These are phyloP conservation scores for Verticillium albo-atrum DNA, from an alignment of 2,329 filamentous ascomycete genomes.

Conservation along the genomic window DNA sequence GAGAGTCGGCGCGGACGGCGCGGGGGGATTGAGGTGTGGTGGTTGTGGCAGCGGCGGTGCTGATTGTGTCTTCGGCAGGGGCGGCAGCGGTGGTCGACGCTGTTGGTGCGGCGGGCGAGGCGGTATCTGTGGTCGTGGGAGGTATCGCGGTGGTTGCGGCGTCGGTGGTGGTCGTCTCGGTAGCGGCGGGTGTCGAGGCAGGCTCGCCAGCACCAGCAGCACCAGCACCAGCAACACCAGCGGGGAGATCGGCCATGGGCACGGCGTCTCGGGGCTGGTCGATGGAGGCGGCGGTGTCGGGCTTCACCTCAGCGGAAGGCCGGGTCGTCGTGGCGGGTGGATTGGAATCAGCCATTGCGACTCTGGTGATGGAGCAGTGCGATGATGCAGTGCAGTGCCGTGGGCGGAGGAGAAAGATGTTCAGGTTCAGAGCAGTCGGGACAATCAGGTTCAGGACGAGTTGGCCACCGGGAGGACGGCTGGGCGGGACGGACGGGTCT, in stretches of 20 bases:
- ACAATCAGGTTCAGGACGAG: background rate
- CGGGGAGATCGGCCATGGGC: constrained; percentile 28
- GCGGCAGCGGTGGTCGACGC: constrained; percentile 8
- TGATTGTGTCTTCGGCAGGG: constrained; percentile 13
- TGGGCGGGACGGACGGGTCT: background rate
- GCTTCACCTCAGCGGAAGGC: background rate
- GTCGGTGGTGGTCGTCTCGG: constrained; percentile 3
- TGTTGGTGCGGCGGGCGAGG: background rate
- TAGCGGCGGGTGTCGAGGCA: background rate
- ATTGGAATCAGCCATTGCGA: constrained; percentile 11
- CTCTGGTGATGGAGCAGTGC: background rate
- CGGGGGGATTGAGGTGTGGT: constrained; percentile 1
- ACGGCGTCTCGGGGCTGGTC: constrained; percentile 31
- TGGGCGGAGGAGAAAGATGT: background rate
- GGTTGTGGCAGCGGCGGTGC: constrained; percentile 11
- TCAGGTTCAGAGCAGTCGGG: background rate
- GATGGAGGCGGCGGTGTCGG: constrained; percentile 20
- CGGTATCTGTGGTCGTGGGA: background rate
- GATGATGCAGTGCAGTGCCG: background rate
- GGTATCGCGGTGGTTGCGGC: constrained; percentile 4
- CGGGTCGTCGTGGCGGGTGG: background rate
- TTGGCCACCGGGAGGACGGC: background rate
- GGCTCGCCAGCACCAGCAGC: constrained; percentile 5
- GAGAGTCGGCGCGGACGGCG: constrained; percentile 19
- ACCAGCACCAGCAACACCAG: constrained; percentile 9